phyloP scores from a whole-genome alignment of 306 rosid genomes.

The Notholithocarpus densiflorus region DNA sequence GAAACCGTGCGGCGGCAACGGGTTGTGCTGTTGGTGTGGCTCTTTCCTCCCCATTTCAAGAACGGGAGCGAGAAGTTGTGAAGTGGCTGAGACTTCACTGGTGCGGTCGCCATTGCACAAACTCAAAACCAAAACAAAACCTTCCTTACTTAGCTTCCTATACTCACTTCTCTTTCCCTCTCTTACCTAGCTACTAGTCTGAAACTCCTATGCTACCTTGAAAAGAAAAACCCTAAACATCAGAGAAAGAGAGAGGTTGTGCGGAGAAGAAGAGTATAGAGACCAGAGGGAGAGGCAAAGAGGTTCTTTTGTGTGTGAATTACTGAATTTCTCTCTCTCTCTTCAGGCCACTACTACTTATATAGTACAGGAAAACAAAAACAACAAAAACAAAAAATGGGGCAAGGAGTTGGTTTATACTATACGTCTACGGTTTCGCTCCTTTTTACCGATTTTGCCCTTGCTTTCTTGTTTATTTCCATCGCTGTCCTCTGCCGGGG shows the following conservation, averaged over 20 bases:
- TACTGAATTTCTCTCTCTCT: background rate
- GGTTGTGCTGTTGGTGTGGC: slow-evolving; percentile 45
- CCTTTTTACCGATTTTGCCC: background rate
- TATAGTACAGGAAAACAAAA: too few species aligned
- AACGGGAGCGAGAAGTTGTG: slow-evolving; percentile 82
- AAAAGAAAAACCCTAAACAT: background rate
- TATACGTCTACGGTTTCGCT: slow-evolving; percentile 15
- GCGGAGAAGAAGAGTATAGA: background rate
- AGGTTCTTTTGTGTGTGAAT: too few species aligned
- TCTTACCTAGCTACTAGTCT: background rate
- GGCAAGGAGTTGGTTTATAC: background rate
- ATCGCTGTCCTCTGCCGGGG: background rate
- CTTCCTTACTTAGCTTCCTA: background rate
- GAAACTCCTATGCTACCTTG: background rate
- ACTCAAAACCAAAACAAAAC: background rate
- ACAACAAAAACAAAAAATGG: background rate
- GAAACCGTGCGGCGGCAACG: slow-evolving; percentile 58
- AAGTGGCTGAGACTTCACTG: slow-evolving; percentile 80
- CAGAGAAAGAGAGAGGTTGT: background rate
- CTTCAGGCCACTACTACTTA: too few species aligned
- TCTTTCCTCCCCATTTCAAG: slow-evolving; percentile 84
- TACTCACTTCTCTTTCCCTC: background rate
- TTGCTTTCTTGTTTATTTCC: background rate
- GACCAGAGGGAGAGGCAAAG: background rate
- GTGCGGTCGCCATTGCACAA: slow-evolving; percentile 72